These are phyloP conservation scores for Cryptococcus depauperatus DNA, from an alignment of 1,284 basidiomycete species.

Conservation along the genomic window DNA sequence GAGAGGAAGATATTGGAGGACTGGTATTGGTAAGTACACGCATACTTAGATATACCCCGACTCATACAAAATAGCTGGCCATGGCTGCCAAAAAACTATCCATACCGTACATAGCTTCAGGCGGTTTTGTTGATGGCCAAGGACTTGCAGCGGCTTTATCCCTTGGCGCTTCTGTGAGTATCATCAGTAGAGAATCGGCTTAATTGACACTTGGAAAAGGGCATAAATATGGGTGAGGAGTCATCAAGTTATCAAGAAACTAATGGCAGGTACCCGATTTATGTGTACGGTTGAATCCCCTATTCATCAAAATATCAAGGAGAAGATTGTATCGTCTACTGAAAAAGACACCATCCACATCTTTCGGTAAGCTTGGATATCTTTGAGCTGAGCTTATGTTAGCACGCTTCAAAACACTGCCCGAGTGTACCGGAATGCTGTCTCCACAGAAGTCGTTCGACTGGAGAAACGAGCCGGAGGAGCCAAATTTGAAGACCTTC, in stretches of 20 bases:
- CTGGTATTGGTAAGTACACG: conserved; percentile 62
- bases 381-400: conserved; percentile 10
- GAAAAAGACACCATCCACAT: conserved; percentile 79
- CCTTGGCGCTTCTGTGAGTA: conserved; percentile 67
- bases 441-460: conserved; percentile 60
- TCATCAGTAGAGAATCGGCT: too few species aligned
- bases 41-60: background rate
- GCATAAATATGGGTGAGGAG: conserved; percentile 70
- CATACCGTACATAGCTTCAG: conserved; percentile 81
- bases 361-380: conserved; percentile 60
- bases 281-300: conserved; percentile 53
- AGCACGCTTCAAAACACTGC: conserved; percentile 72
- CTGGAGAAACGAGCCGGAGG: conserved; percentile 73
- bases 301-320: conserved; percentile 84
- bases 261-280: conserved; percentile 23
- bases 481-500: conserved; percentile 78
- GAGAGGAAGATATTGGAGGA: conserved; percentile 88
- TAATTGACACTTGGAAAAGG: too few species aligned
- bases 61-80: conserved; percentile 56
- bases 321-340: conserved; percentile 71
- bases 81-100: conserved; percentile 77
- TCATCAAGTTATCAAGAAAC: background rate
- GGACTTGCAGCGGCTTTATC: conserved; percentile 75
- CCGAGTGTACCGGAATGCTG: conserved; percentile 63
- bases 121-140: conserved; percentile 71